Percentiles rank a stretch among this genome's conserved stretches.
Conservation (phyloP, 305 asterid species). For the Striga hermonthica region DNA sequence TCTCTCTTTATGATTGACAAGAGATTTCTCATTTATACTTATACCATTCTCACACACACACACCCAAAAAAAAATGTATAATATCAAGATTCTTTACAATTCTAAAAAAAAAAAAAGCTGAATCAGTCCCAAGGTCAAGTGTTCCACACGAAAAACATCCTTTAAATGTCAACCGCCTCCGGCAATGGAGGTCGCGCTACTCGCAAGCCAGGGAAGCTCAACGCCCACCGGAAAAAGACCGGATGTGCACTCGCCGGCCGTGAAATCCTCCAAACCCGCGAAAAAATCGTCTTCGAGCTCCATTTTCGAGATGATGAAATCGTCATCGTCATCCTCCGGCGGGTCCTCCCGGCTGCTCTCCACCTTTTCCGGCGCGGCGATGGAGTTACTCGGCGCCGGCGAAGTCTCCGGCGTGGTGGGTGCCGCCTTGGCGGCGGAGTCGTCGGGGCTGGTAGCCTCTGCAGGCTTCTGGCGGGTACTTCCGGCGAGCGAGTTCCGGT, state of each 20-base stretch:
- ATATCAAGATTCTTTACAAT: conserved; percentile 56
- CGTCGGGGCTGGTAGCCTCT: conserved; percentile 37
- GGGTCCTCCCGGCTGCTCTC: conserved; percentile 58
- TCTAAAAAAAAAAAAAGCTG: conserved; percentile 44
- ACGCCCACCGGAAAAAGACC: conserved; percentile 39
- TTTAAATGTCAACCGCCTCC: conserved; percentile 58
- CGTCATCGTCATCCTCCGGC: conserved; percentile 48
- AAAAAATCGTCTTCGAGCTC: conserved; percentile 74
- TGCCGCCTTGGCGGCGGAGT: conserved; percentile 33
- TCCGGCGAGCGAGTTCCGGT: conserved; percentile 89
- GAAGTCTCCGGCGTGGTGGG: background rate
- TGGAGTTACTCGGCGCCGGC: conserved; percentile 32
- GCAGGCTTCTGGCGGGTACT: conserved; percentile 59
- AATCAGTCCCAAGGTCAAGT: conserved; percentile 47
- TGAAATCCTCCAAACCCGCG: conserved; percentile 68
- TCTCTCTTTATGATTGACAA: conserved; percentile 27
- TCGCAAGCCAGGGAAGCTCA: conserved; percentile 56
- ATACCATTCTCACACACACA: conserved; percentile 27
- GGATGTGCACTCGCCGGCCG: conserved; percentile 36
- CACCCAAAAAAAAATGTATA: conserved; percentile 25
- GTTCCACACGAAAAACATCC: conserved; percentile 56
- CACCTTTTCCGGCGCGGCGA: conserved; percentile 51
- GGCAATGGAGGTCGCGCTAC: conserved; percentile 52
- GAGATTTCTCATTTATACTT: conserved; percentile 30
- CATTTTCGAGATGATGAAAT: conserved; percentile 48